Evolutionary conservation across 768 basidiomycete genomes (phyloP), one percentile per base, ranked within the genome.

Genomic region (Boletus sp.): DNA sequence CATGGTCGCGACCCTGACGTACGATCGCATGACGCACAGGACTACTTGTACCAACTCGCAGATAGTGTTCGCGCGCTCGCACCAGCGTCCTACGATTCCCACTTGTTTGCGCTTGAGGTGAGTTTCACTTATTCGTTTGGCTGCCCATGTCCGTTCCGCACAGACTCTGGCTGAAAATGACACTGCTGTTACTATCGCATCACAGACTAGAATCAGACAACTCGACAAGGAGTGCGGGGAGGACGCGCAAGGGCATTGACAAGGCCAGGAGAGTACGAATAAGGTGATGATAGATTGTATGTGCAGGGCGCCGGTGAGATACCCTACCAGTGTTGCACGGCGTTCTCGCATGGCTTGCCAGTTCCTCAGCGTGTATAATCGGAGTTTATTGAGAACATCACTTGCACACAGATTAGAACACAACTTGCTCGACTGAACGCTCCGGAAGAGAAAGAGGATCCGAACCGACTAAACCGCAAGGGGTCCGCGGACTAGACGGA

Each of bases 1-100:
- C 37, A 2, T 3, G 15, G 20, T 33, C 1, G 5, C 30, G 18
- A 47, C 17, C 28, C 7, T 33, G 29, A 50, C 7, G 46, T 18
- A 28, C 36, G 18, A 20, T 35, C 12, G 18, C 20, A 29, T 28
- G 14, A 42, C 30, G 28, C 3, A 28, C 58, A 95, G 92, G 94
- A 97, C 36, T 98, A 98, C 66, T 76, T 97, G 3, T 96, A 87
- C 67, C 77, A 83, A 11, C 84, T 98, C 1, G 86, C 85, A 0
- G 78, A 82, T 17, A 83, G 90, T 0, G 82, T 98, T 0, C 79
- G 85, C n/a, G 71, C 81, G 12, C 82, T 98, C 2, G 86, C 88
- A 0, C 88, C 89, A 0, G 77, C 83, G 33, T 89, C 90, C 1
- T 74, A 82, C 54, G 92, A 94, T 61, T 84, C 85, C 0, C 87